A percentile compares a stretch with the other conserved stretches of the same genome.
Evolutionary conservation across 176 grass and related monocot species (phyloP).

Genomic region (Phragmites australis): DNA sequence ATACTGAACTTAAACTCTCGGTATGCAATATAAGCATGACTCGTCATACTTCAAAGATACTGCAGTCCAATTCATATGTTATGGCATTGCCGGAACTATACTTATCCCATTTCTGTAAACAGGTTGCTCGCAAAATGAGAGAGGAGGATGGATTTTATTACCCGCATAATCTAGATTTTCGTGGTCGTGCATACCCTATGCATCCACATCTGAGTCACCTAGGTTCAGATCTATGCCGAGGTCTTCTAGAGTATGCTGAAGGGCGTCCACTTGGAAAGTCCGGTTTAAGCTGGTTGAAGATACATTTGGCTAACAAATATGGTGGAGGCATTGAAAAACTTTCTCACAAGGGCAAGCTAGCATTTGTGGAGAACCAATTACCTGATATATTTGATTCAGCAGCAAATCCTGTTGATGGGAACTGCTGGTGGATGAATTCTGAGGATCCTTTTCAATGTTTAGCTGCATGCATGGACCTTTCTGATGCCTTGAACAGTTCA

Average conservation of each 20-base stretch:
- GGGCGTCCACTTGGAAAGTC: constrained; percentile 81
- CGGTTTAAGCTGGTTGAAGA: constrained; percentile 85
- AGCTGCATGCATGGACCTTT: constrained; percentile 87
- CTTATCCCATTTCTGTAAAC: constrained; percentile 36
- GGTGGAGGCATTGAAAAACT: constrained; percentile 85
- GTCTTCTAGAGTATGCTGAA: constrained; percentile 88
- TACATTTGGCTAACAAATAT: constrained; percentile 97
- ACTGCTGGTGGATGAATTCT: constrained; percentile 80
- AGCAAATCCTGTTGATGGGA: constrained; percentile 71
- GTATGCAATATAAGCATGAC: constrained; percentile 53
- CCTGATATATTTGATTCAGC: constrained; percentile 90
- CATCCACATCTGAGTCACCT: constrained; percentile 95
- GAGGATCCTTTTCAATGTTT: constrained; percentile 98
- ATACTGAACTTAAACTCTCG: constrained; percentile 93
- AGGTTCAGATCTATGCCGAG: constrained; percentile 88
- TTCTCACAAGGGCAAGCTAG: constrained; percentile 67
- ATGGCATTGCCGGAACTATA: constrained; percentile 21
- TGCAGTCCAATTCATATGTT: constrained; percentile 12
- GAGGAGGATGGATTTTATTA: constrained; percentile 94
- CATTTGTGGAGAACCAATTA: constrained; percentile 79
- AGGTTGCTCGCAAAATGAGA: constrained; percentile 95
- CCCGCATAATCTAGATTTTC: constrained; percentile 92
- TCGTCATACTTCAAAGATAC: constrained; percentile 35
- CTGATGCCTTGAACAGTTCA: constrained; percentile 68
- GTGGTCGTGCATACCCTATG: constrained; percentile 93